phyloP scores from a whole-genome alignment of 352 stramenopile genomes.

The Globisporangium spiculum region DNA sequence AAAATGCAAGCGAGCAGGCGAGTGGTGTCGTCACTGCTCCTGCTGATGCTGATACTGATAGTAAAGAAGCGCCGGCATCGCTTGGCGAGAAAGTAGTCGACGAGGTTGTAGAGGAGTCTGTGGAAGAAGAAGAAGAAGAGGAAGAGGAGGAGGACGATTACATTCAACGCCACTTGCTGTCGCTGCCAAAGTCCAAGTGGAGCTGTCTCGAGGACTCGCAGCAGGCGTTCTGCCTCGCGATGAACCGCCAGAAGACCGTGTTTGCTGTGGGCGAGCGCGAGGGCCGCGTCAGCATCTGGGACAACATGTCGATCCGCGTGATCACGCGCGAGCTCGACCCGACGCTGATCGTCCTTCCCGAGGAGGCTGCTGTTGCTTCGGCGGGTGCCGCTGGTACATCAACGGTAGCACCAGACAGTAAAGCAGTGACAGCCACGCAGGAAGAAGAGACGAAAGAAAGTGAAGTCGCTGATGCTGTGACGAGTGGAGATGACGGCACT shows the following conservation, averaged over 20 bases:
- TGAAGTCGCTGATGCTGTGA: background rate
- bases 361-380: conserved; percentile 5
- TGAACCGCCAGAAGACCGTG: conserved; percentile 62
- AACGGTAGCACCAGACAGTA: background rate
- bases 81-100: background rate
- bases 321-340: conserved; percentile 79
- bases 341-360: conserved; percentile 50
- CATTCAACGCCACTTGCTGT: conserved; percentile 62
- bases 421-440: conserved; percentile 1
- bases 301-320: conserved; percentile 75
- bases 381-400: background rate
- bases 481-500: background rate
- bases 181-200: conserved; percentile 46
- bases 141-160: conserved; percentile 43
- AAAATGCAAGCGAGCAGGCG: background rate
- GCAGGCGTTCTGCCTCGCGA: conserved; percentile 65
- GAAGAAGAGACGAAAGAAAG: background rate
- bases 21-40: background rate
- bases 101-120: background rate
- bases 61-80: no score
- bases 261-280: conserved; percentile 78
- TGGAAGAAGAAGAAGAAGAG: conserved; percentile 22
- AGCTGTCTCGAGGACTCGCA: conserved; percentile 70
- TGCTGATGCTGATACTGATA: background rate
- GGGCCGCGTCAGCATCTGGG: conserved; percentile 78